phyloP scores from a whole-genome alignment of 768 basidiomycete genomes.

The Tulasnella sp. region DNA sequence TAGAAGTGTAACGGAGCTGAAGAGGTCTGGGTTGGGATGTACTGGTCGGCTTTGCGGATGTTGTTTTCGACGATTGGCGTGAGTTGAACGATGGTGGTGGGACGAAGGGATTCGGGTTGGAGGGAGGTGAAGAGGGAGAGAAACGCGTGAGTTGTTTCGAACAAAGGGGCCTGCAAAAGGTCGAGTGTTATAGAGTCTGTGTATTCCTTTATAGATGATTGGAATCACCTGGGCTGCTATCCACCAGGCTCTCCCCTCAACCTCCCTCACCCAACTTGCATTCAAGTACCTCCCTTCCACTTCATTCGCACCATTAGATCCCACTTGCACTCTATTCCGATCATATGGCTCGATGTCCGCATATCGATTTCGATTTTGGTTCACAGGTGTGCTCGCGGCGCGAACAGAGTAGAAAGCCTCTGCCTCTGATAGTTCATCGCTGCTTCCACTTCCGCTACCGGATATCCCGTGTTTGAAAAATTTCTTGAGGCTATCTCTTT shows the following conservation, averaged over 20 bases:
- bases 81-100: constrained; percentile 73
- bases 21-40: constrained; percentile 43
- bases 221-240: constrained; percentile 55
- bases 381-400: constrained; percentile 15
- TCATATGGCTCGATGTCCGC: constrained; percentile 67
- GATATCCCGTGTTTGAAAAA: background rate
- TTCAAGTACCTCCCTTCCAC: constrained; percentile 49
- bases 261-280: constrained; percentile 76
- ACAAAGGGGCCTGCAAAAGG: constrained; percentile 46
- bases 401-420: background rate
- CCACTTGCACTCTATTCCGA: constrained; percentile 47
- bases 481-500: background rate
- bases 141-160: constrained; percentile 59
- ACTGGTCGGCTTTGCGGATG: constrained; percentile 60
- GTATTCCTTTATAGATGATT: background rate
- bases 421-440: background rate
- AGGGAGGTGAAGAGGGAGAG: constrained; percentile 47
- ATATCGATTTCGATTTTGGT: constrained; percentile 54
- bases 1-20: background rate
- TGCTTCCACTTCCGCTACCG: background rate
- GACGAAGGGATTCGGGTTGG: constrained; percentile 28
- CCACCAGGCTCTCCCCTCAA: constrained; percentile 64
- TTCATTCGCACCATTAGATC: constrained; percentile 19
- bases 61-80: constrained; percentile 62
- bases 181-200: background rate